These are phyloP conservation scores for Leccinum boreale DNA, from an alignment of 768 basidiomycete genomes.

Conservation along the genomic window DNA sequence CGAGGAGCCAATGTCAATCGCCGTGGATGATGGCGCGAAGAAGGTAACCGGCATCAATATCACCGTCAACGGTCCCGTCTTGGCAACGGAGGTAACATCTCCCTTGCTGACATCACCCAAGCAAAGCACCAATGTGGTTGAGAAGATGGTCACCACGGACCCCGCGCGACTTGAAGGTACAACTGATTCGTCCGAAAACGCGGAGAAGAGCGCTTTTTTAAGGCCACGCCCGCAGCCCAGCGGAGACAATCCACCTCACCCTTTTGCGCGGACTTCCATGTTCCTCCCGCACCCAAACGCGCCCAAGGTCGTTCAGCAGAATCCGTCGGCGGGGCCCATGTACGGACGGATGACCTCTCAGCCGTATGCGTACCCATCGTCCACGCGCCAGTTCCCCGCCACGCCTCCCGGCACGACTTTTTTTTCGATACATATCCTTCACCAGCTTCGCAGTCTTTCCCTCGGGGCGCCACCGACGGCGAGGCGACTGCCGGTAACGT, in stretches of 20 bases:
- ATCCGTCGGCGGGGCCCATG: slow-evolving; percentile 48
- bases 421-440: slow-evolving; percentile 27
- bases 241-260: slow-evolving; percentile 12
- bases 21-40: slow-evolving; percentile 16
- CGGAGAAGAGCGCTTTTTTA: slow-evolving; percentile 21
- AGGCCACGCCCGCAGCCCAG: slow-evolving; percentile 24
- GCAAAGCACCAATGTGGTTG: slow-evolving; percentile 13
- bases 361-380: slow-evolving; percentile 7
- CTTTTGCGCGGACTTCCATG: slow-evolving; percentile 37
- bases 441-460: slow-evolving; percentile 22
- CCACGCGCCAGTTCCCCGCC: neutral
- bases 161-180: slow-evolving; percentile 2
- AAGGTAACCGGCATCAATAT: slow-evolving; percentile 5
- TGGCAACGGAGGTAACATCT: slow-evolving; percentile 13
- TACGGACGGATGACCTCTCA: slow-evolving; percentile 42
- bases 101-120: neutral
- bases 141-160: slow-evolving; percentile 17
- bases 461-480: slow-evolving; percentile 20
- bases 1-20: slow-evolving; percentile 8
- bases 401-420: slow-evolving; percentile 27
- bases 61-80: neutral
- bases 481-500: slow-evolving; percentile 36
- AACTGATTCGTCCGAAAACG: slow-evolving; percentile 3
- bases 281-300: slow-evolving; percentile 57
- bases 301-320: slow-evolving; percentile 34